phyloP scores from a whole-genome alignment of 2,329 filamentous ascomycete genomes.

The Alternaria tenuissima region DNA sequence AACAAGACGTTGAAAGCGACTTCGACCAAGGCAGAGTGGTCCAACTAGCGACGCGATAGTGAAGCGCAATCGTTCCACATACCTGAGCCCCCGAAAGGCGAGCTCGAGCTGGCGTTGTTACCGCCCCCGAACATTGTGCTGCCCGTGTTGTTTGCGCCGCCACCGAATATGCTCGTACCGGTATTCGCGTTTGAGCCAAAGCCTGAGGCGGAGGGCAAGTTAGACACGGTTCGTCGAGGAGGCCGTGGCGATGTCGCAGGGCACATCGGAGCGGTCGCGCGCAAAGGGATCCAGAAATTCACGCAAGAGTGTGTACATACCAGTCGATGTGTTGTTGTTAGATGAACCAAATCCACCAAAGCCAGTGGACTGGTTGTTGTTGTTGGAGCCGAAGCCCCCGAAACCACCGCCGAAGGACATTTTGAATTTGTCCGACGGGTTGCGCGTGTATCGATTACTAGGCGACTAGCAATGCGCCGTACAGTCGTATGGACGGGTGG shows the following conservation, averaged over 20 bases:
- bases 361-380: constrained; percentile 40
- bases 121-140: constrained; percentile 43
- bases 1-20: background rate
- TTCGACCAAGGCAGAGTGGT: constrained; percentile 1
- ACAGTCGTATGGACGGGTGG: constrained; percentile 27
- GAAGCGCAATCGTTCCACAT: constrained; percentile 49
- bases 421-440: constrained; percentile 32
- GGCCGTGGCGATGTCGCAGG: constrained; percentile 39
- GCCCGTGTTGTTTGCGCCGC: constrained; percentile 42
- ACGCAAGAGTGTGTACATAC: constrained; percentile 58
- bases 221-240: constrained; percentile 47
- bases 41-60: constrained; percentile 33
- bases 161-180: constrained; percentile 43
- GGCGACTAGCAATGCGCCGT: constrained; percentile 31
- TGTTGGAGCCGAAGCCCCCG: constrained; percentile 56
- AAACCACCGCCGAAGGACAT: constrained; percentile 62
- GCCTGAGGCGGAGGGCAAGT: constrained; percentile 52
- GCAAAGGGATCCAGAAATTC: constrained; percentile 20
- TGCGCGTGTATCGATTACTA: constrained; percentile 31
- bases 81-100: constrained; percentile 49
- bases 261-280: constrained; percentile 40
- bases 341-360: constrained; percentile 55
- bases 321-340: constrained; percentile 52
- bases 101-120: constrained; percentile 41
- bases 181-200: constrained; percentile 49